These are phyloP conservation scores for Trichosporon inkin DNA, from an alignment of 1,284 basidiomycete genomes.

Conservation along the genomic window DNA sequence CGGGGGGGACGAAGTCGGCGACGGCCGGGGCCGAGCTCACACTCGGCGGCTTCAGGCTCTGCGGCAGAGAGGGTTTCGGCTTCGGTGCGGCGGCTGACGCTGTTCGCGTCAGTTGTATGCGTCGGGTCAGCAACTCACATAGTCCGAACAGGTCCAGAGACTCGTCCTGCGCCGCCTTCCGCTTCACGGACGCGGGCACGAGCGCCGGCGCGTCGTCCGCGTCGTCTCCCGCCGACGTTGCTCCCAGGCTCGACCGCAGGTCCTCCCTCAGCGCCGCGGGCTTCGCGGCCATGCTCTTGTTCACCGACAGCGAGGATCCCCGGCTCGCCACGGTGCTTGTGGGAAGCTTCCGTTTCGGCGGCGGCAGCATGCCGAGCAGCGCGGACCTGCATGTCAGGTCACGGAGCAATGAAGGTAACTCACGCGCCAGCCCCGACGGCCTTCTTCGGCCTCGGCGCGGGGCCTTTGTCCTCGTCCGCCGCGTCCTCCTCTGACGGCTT, in stretches of 20 bases:
- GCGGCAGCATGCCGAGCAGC: conserved; percentile 47
- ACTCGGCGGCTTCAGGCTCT: conserved; percentile 30
- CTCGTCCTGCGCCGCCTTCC: conserved; percentile 17
- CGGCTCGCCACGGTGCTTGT: conserved; percentile 13
- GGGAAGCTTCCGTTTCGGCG: conserved; percentile 47
- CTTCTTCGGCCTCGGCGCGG: conserved; percentile 4
- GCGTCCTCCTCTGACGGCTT: conserved; percentile 6
- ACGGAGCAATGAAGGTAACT: neutral
- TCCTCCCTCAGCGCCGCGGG: neutral
- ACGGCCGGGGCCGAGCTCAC: conserved; percentile 44
- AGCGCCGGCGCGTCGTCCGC: conserved; percentile 26
- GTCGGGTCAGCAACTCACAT: conserved; percentile 25
- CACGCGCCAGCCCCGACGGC: neutral
- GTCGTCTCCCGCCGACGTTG: conserved; percentile 21
- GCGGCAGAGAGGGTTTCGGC: neutral
- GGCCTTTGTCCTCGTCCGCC: conserved; percentile 1
- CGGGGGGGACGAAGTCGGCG: conserved; percentile 64
- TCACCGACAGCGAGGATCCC: conserved; percentile 27
- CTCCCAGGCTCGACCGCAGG: neutral
- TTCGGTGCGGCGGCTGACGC: conserved; percentile 18
- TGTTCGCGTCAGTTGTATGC: neutral
- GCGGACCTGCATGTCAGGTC: conserved; percentile 32
- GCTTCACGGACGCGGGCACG: conserved; percentile 23
- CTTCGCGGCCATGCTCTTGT: conserved; percentile 33
- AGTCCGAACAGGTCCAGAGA: conserved; percentile 47